Conservation (phyloP, 2,329 filamentous ascomycete genomes). For the Monilinia laxa region DNA sequence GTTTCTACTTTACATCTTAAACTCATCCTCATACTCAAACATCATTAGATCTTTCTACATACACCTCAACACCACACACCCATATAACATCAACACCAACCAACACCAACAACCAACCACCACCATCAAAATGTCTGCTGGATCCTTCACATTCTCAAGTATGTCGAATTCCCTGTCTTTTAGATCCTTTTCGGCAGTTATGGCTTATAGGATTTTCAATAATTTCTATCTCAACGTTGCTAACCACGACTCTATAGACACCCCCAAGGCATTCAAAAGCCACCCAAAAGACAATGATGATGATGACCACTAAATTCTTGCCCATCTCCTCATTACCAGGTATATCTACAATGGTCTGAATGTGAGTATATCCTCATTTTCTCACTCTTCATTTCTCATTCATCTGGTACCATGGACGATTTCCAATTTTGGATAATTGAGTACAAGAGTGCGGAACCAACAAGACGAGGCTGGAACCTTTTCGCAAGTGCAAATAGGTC, state of each 20-base stretch:
- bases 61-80: neutral
- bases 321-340: neutral
- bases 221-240: neutral
- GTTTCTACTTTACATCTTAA: neutral
- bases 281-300: conserved; percentile 25
- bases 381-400: neutral
- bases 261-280: conserved; percentile 13
- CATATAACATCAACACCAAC: conserved; percentile 9
- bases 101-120: neutral
- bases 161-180: conserved; percentile 16
- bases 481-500: conserved; percentile 19
- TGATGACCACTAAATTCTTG: conserved; percentile 21
- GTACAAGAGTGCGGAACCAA: conserved; percentile 8
- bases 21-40: neutral
- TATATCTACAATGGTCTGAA: conserved; percentile 13
- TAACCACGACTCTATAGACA: conserved; percentile 6
- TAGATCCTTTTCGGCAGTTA: neutral
- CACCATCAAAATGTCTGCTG: conserved; percentile 12
- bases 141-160: conserved; percentile 17
- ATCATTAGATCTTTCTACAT: neutral
- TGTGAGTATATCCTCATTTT: conserved; percentile 18
- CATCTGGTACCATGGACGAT: neutral
- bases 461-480: conserved; percentile 23
- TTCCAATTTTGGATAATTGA: conserved; percentile 15
- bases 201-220: neutral